Percentiles rank a stretch among this genome's conserved stretches.
Conservation (phyloP, 176 grass and related monocot genomes). For the Oryza longistaminata region DNA sequence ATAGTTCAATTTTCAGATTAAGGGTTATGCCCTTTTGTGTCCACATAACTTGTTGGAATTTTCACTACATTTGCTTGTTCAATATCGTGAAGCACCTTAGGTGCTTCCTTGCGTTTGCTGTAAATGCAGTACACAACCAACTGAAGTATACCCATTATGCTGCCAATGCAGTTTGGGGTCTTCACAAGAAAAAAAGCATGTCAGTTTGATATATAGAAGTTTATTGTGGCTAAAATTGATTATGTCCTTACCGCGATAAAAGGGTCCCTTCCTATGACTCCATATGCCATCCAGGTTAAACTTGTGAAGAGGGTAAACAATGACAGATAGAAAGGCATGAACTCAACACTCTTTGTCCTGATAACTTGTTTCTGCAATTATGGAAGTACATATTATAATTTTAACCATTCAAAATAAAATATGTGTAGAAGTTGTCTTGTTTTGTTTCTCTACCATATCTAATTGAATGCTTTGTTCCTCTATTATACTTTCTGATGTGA, state of each 20-base stretch:
- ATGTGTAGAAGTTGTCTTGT: background rate
- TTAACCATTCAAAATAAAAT: background rate
- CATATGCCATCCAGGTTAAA: constrained; percentile 62
- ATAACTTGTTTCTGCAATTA: constrained; percentile 66
- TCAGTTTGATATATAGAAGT: background rate
- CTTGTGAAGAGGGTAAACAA: constrained; percentile 70
- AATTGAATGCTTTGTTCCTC: background rate
- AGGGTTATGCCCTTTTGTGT: constrained; percentile 16
- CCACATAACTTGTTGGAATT: background rate
- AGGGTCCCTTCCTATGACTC: constrained; percentile 66
- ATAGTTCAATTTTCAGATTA: background rate
- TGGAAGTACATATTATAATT: background rate
- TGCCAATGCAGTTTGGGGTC: constrained; percentile 64
- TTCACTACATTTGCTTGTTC: constrained; percentile 16
- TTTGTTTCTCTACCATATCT: background rate
- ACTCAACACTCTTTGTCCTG: constrained; percentile 77
- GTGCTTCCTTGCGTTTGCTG: constrained; percentile 40
- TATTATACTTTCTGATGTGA: background rate
- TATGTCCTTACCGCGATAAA: constrained; percentile 53
- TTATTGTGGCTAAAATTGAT: background rate
- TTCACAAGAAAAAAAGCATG: constrained; percentile 28
- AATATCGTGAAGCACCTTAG: constrained; percentile 27
- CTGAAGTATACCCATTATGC: constrained; percentile 65
- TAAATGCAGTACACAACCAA: constrained; percentile 69
- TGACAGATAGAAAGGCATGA: constrained; percentile 87